Base-by-base conservation (phyloP, 495 filamentous ascomycete genomes). In the Durotheca rogersii region DNA sequence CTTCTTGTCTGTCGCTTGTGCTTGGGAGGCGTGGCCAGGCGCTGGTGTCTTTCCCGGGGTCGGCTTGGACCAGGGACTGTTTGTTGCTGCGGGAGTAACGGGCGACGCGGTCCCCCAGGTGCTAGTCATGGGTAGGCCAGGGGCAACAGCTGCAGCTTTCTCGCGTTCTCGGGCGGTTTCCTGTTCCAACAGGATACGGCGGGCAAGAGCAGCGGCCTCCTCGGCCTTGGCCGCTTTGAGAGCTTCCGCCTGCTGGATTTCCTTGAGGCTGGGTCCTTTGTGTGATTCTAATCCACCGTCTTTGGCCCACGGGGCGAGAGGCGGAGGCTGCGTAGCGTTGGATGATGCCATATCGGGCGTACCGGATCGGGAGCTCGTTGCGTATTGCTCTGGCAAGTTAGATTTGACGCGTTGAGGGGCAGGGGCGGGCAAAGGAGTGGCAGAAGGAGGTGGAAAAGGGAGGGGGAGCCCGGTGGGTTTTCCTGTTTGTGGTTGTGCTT, bases 231-330 rank as follows among this genome's bases (percentile, higher is more conserved):
- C 91, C n/a, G 90, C 92, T 62, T 88, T 93, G 58, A 86, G 85
- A 27, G 93, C 92, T 67, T 98, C 93, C 17, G 88, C 81, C 68
- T 95, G 93, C 63, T 98, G 93, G 30, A 98, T 98, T 61, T 98
- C 91, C 70, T 89, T 96, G 45, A 98, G 76, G 45, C 91, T 96
- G 2, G 92, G 93, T 0, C 88, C 90, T 72, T 89, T 96, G 20
- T 87, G 81, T 14, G 81, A 67, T 61, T 90, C 90, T 9, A 60
- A 53, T 15, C 80, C 74, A 7, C 78, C 72, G 51, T 96, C 89
- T 66, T 90, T 91, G 4, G 93, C 93, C 93, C 93, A 98, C 1
- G 93, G 93, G 1, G 93, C 93, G 37, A 96, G 74, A 1, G 89
- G 85, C 2, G 88, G 76, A 6, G 73, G 69, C 17, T 73, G 72